Evolutionary conservation across 208 protist species (phyloP).

Genomic region (Leishmania tarentolae): DNA sequence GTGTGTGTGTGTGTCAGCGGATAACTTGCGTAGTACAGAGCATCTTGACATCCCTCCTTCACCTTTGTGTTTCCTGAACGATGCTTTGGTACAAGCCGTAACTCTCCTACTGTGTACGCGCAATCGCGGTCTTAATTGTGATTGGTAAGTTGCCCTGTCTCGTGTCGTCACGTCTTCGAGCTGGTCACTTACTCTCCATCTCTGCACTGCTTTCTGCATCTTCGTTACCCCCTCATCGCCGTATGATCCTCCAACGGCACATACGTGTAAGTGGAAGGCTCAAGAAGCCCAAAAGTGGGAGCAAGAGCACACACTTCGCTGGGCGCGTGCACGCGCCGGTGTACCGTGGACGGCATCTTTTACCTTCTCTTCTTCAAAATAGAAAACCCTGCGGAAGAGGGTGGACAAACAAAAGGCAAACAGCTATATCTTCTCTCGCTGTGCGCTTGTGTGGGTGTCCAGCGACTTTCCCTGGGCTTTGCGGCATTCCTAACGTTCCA

Average conservation of each 20-base stretch:
- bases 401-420: neutral
- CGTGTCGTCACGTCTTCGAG: neutral
- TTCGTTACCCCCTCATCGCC: neutral
- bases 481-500: neutral
- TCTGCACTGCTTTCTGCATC: neutral
- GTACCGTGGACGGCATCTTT: neutral
- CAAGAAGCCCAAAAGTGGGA: neutral
- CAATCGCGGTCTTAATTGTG: neutral
- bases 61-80: neutral
- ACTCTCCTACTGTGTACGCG: conserved; percentile 1
- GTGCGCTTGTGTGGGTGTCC: neutral
- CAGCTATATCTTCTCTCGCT: neutral
- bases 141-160: neutral
- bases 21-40: neutral
- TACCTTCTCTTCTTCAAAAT: neutral
- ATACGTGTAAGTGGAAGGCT: neutral
- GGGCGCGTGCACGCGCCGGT: neutral
- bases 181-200: neutral
- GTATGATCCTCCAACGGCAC: neutral
- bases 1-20: neutral
- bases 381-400: neutral
- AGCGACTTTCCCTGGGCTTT: neutral
- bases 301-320: too few species aligned
- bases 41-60: neutral
- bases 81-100: neutral